Base-by-base conservation (phyloP, 352 stramenopile species). In the Pythium brassicae region DNA sequence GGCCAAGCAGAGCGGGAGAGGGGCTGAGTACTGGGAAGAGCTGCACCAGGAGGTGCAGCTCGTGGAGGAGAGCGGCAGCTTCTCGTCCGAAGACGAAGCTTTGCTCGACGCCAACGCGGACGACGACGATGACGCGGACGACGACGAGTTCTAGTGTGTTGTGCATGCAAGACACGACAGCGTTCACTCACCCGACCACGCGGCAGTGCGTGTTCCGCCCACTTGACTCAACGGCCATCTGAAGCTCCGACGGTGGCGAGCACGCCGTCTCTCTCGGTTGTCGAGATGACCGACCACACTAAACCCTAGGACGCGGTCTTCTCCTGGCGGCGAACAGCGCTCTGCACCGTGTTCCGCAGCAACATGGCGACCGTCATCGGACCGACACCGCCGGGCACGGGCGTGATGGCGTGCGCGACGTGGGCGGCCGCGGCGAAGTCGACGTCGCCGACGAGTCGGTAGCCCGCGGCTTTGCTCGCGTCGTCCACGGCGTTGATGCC, bases 351-450 rank as follows among this genome's bases (percentile, higher is more conserved):
- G 66, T 97, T 97, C 42, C 81, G 76, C 37, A 97, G 74, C 22
- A 97, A 73, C 90, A 97, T 98, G 6, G 88, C 87, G 48, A 98
- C 96, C 1, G 95, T 99, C 97, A 99, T 99, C 19, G 97, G 98
- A 3, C 97, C 98, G 20, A 99, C 89, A 17, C 85, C 85, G 15
- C 87, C 86, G 4, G 97, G 96, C 37, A 99, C 97, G 14, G 97
- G 97, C 25, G 97, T 99, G 66, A 99, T 99, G 40, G 89, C 91
- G 26, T 83, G 78, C 7, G 87, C 96, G 20, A 98, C 80, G 43
- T 87, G 73, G 34, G 68, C 71, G 2, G 72, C 96, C 27, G 72
- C 83, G 2, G 88, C 80, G 66, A 94, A 99, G 74, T 98, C 80
- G 20, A 99, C 97, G 72, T 99, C 97, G 9, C 98, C 97, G 19